Conservation (phyloP, 164 flowering plant species). For the Aristolochia contorta region DNA sequence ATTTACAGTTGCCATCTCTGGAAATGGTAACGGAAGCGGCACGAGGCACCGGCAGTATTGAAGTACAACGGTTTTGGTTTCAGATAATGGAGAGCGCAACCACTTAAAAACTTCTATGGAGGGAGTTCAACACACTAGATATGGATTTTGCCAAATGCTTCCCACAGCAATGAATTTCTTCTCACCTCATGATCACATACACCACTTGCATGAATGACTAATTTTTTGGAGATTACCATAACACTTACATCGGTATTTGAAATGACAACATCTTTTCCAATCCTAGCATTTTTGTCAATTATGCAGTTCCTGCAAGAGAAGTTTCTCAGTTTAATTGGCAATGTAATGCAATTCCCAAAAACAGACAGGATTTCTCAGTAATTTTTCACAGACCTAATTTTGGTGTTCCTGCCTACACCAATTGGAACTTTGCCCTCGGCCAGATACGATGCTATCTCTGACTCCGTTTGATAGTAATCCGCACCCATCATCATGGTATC, state of each 20-base stretch:
- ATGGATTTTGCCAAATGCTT: no score
- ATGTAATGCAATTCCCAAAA: not conserved
- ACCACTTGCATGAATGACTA: no score
- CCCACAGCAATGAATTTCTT: no score
- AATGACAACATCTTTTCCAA: slow-evolving; percentile 73
- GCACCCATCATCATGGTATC: slow-evolving; percentile 94
- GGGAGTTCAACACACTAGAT: no score
- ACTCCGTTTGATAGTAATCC: slow-evolving; percentile 76
- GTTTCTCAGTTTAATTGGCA: not conserved
- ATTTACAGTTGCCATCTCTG: no score
- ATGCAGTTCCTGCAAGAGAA: slow-evolving; percentile 53
- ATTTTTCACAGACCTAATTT: slow-evolving; percentile 39
- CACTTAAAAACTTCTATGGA: no score
- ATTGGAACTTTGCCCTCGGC: slow-evolving; percentile 81
- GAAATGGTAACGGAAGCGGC: no score
- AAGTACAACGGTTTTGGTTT: no score
- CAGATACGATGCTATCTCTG: slow-evolving; percentile 71
- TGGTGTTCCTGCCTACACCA: slow-evolving; percentile 68
- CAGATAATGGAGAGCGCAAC: no score
- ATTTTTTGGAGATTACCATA: no score
- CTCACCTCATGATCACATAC: no score
- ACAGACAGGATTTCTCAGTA: not conserved
- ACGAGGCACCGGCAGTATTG: no score
- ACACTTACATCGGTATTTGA: slow-evolving; percentile 64
- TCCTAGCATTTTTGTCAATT: slow-evolving; percentile 78